Evolutionary conservation across 2,329 filamentous ascomycete species (phyloP).

Genomic region (Phyllosticta capitalensis): DNA sequence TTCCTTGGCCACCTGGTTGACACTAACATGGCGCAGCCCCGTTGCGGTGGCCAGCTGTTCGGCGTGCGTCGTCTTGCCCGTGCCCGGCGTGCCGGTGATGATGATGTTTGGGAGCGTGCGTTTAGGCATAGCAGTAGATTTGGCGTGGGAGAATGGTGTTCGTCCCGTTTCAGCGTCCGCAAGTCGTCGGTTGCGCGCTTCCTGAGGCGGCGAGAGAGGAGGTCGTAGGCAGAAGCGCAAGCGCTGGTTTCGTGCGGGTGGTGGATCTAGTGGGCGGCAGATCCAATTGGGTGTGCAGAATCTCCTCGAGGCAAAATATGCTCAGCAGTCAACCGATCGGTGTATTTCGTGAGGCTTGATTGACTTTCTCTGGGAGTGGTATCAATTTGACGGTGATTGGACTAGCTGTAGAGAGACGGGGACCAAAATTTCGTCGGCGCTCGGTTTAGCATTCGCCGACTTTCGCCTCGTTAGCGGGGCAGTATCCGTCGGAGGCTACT

Average conservation of each 20-base stretch:
- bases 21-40: slow-evolving; percentile 70
- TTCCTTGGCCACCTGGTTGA: slow-evolving; percentile 90
- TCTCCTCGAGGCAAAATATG: too few species aligned
- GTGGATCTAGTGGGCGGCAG: too few species aligned
- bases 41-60: slow-evolving; percentile 68
- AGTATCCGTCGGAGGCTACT: not conserved
- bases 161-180: not conserved
- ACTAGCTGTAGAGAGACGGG: not conserved
- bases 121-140: not conserved
- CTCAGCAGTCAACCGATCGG: too few species aligned
- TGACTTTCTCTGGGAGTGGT: not conserved
- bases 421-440: not conserved
- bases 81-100: slow-evolving; percentile 88
- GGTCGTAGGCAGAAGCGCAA: too few species aligned
- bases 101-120: slow-evolving; percentile 69
- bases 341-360: not conserved
- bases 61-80: slow-evolving; percentile 90
- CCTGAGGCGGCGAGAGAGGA: not conserved
- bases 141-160: not conserved
- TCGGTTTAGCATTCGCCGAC: not conserved
- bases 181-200: not conserved
- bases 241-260: too few species aligned
- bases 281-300: too few species aligned
- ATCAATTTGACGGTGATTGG: not conserved
- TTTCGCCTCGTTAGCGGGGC: not conserved